Conservation (phyloP, 2,329 filamentous ascomycete species). For the Alternaria angustiovoidea region DNA sequence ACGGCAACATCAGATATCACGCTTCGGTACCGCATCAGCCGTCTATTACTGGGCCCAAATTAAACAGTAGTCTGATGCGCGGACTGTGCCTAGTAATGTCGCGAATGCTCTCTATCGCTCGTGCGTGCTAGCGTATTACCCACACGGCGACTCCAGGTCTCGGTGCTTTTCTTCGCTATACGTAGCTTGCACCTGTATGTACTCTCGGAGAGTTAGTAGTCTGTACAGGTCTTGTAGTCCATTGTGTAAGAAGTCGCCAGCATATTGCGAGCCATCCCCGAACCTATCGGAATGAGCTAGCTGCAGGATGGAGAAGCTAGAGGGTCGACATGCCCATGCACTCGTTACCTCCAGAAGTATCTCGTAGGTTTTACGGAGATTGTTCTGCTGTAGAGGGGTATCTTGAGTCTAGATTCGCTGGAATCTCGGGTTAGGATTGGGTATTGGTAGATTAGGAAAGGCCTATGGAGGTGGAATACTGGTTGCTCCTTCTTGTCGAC, state of each 20-base stretch:
- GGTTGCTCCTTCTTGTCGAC: rapidly evolving
- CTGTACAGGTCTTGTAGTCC: not conserved
- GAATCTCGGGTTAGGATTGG: not conserved
- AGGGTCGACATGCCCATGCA: not conserved
- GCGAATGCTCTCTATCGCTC: not conserved
- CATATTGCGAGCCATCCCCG: not conserved
- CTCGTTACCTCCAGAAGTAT: rapidly evolving
- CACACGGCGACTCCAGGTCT: not conserved
- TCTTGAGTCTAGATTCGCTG: not conserved
- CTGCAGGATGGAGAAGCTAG: not conserved
- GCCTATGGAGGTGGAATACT: rapidly evolving
- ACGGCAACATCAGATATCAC: not conserved
- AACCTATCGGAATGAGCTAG: not conserved
- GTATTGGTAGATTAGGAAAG: not conserved
- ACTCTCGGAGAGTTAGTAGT: not conserved
- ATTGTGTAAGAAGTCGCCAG: not conserved
- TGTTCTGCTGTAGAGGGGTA: not conserved
- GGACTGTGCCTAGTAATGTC: not conserved
- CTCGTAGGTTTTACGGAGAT: not conserved
- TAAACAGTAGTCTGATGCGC: not conserved
- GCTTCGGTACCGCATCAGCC: not conserved
- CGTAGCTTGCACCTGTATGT: not conserved
- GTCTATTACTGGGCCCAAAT: not conserved
- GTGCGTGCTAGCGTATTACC: not conserved
- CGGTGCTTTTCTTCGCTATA: not conserved